Base-by-base conservation (phyloP, 1,139 yeast species). In the Suhomyces atakaporum region DNA sequence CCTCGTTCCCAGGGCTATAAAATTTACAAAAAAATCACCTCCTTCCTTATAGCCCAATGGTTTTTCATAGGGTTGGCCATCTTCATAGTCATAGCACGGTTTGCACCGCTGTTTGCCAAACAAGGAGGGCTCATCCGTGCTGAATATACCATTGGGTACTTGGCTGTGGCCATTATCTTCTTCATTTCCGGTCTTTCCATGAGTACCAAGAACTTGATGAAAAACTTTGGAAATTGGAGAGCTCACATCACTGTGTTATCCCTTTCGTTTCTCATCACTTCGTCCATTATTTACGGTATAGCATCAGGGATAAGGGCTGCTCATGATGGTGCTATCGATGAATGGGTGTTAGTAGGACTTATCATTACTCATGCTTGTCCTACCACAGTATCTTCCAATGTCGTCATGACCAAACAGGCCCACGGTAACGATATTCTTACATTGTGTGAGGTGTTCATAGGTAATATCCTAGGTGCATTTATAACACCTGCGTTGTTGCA, bases 351-450 rank as follows among this genome's bases (percentile, higher is more conserved):
- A 29, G 85, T 77, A 39, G 96, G 97, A 1, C 62, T 88, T 46
- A 76, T 89, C 24, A 84, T 87, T 30, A 84, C 95, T 2, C 86
- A 86, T 31, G 77, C 92, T 4, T 86, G 95, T 58, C 96, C 96
- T 25, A 89, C 96, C 10, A 88, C 96, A 0, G 95, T 88, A 13
- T 80, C 92, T 0, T 88, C 90, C 4, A 88, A 88, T 56, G 96
- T 88, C 31, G 90, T 88, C 18, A 87, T 88, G 96, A 88, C 97
- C n/a, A 75, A 76, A 36, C 73, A 72, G 39, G 90, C 95, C 0
- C 81, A 82, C 49, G 96, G 96, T 5, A 86, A 87, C 57, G 90
- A 80, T 44, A 65, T 85, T 16, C 64, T 88, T 38, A 83, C 95
- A 15, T 66, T 87, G 10, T 83, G 94, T 58, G 95, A 87, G 55